Conservation (phyloP, 75 land plant genomes). For the Chamaecyparis obtusa region DNA sequence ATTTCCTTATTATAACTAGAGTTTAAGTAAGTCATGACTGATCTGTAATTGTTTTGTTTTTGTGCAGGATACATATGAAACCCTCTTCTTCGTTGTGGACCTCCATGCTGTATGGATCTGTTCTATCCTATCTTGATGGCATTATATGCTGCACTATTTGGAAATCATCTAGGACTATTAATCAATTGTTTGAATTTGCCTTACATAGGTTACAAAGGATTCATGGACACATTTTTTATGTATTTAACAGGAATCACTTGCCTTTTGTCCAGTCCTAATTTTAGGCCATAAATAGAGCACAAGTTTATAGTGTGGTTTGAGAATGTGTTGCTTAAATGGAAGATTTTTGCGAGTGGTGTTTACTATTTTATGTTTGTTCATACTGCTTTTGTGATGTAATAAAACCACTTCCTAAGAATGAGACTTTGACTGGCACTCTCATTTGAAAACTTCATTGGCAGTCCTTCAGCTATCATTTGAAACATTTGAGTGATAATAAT, state of each 20-base stretch:
- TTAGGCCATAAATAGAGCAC: not conserved
- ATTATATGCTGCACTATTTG: not conserved
- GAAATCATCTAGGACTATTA: not conserved
- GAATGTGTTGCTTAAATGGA: not conserved
- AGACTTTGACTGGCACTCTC: not conserved
- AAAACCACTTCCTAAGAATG: not conserved
- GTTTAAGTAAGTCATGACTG: not conserved
- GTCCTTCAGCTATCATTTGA: conserved; percentile 1
- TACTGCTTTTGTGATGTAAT: conserved; percentile 1
- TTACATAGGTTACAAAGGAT: not conserved
- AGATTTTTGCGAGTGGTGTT: not conserved
- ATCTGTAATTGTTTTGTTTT: not conserved
- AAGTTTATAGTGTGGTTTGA: not conserved
- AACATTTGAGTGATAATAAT: not conserved
- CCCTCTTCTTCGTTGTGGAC: conserved; percentile 90
- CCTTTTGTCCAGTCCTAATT: not conserved
- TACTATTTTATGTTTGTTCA: not conserved
- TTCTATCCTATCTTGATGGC: not conserved
- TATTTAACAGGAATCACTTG: not conserved
- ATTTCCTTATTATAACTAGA: not conserved
- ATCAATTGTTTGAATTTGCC: not conserved
- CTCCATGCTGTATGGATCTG: conserved; percentile 82
- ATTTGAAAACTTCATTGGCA: not conserved
- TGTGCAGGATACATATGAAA: conserved; percentile 77
- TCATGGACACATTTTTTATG: not conserved